phyloP scores from a whole-genome alignment of 495 filamentous ascomycete species.

The Podospora sp. region DNA sequence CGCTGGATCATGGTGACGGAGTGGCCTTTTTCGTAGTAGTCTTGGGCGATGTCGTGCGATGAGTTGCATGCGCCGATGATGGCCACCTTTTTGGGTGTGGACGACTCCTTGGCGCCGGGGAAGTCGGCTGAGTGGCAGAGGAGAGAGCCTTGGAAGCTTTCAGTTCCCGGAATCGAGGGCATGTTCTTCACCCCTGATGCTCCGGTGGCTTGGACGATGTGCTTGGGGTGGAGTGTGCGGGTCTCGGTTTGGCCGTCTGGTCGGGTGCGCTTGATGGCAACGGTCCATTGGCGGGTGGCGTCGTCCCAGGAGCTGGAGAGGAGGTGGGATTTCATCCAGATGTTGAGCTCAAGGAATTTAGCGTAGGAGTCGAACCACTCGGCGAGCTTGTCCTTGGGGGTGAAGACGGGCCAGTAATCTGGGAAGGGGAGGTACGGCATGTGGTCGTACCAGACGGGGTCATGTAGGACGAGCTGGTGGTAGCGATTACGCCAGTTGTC shows the following conservation, averaged over 20 bases:
- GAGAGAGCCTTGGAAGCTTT: conserved; percentile 59
- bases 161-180: conserved; percentile 64
- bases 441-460: conserved; percentile 78
- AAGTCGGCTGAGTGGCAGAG: conserved; percentile 75
- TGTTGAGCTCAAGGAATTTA: conserved; percentile 72
- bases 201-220: conserved; percentile 73
- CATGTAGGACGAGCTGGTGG: conserved; percentile 66
- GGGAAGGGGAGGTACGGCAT: conserved; percentile 75
- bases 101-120: conserved; percentile 51
- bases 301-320: conserved; percentile 57
- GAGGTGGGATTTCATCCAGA: conserved; percentile 66
- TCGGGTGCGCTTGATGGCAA: conserved; percentile 54
- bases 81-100: conserved; percentile 65
- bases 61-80: conserved; percentile 83
- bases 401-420: conserved; percentile 66
- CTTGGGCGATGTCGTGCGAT: conserved; percentile 79
- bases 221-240: conserved; percentile 63
- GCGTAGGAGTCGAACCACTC: conserved; percentile 79
- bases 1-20: conserved; percentile 86
- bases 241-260: conserved; percentile 53
- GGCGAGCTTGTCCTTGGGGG: conserved; percentile 80
- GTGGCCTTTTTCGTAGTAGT: conserved; percentile 78
- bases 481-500: conserved; percentile 80
- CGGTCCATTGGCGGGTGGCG: conserved; percentile 59
- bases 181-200: conserved; percentile 70